phyloP scores from a whole-genome alignment of 176 grass and related monocot genomes.

The Thalia dealbata region DNA sequence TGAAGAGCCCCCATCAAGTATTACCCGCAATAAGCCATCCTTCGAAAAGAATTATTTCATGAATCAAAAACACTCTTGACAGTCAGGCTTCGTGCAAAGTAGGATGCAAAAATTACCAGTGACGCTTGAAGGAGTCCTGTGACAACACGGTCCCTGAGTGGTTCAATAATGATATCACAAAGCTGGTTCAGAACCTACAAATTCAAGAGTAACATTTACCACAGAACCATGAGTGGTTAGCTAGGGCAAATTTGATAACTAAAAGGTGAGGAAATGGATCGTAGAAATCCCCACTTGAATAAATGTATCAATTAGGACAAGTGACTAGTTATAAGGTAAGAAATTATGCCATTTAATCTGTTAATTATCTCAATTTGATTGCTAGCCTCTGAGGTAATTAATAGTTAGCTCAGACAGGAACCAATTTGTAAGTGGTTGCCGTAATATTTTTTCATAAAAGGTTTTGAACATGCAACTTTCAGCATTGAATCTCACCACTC shows the following conservation, averaged over 20 bases:
- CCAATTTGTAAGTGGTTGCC: too few relatives aligned
- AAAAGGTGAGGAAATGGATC: not conserved
- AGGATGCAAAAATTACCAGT: slow-evolving; percentile 46
- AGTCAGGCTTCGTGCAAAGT: slow-evolving; percentile 14
- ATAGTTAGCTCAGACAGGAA: too few relatives aligned
- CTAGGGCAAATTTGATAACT: not conserved
- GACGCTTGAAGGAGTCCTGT: slow-evolving; percentile 95
- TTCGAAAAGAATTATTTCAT: slow-evolving; percentile 25
- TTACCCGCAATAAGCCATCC: slow-evolving; percentile 91
- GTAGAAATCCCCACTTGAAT: not conserved
- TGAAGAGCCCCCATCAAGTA: slow-evolving; percentile 89
- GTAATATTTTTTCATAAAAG: too few relatives aligned
- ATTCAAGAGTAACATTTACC: not conserved
- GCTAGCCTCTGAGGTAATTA: too few relatives aligned
- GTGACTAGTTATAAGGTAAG: too few relatives aligned
- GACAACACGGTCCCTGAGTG: slow-evolving; percentile 84
- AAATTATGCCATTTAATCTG: too few relatives aligned
- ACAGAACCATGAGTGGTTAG: not conserved
- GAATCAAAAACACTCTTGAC: slow-evolving; percentile 13
- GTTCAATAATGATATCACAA: slow-evolving; percentile 78
- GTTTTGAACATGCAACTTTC: too few relatives aligned
- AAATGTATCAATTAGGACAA: too few relatives aligned
- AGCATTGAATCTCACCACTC: too few relatives aligned
- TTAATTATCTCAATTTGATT: too few relatives aligned
- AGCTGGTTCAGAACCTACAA: slow-evolving; percentile 77